These are phyloP conservation scores for Auriscalpium vulgare DNA, from an alignment of 768 basidiomycete genomes.

Conservation along the genomic window DNA sequence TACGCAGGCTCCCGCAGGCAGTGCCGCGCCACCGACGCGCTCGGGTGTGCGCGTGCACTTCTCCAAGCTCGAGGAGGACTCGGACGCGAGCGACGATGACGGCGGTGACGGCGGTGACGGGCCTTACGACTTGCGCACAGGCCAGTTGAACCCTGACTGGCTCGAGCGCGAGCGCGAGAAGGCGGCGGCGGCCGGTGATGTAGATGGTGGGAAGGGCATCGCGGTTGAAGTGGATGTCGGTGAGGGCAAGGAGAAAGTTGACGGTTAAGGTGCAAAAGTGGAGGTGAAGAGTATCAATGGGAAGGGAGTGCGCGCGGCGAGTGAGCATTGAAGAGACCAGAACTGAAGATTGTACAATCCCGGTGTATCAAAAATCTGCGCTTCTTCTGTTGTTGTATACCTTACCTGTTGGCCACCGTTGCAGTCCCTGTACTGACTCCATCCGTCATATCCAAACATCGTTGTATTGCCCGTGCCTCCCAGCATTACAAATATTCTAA, in stretches of 20 bases:
- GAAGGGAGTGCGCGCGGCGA: neutral
- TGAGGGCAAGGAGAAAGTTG: neutral
- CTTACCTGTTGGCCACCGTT: too few relatives aligned
- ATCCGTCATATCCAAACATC: too few relatives aligned
- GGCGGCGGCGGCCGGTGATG: neutral
- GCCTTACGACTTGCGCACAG: conserved; percentile 13
- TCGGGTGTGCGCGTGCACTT: conserved; percentile 46
- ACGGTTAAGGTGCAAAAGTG: neutral
- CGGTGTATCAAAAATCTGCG: conserved; percentile 4
- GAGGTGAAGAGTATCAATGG: neutral
- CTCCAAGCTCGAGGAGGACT: conserved; percentile 51
- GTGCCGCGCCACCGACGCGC: conserved; percentile 17
- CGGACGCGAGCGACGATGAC: conserved; percentile 11
- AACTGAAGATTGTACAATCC: neutral
- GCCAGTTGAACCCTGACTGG: conserved; percentile 9
- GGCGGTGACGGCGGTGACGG: conserved; percentile 13
- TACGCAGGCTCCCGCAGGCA: conserved; percentile 21
- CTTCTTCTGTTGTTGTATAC: conserved; percentile 15
- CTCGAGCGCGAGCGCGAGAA: neutral
- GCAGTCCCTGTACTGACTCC: too few relatives aligned
- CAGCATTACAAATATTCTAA: too few relatives aligned
- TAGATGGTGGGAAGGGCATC: neutral
- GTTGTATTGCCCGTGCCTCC: too few relatives aligned
- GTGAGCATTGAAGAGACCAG: neutral
- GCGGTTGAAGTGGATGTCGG: neutral